Percentiles rank a stretch among this genome's conserved stretches.
phyloP scores from a whole-genome alignment of 2,329 filamentous ascomycete species.

The Chaetomiaceae sp. region DNA sequence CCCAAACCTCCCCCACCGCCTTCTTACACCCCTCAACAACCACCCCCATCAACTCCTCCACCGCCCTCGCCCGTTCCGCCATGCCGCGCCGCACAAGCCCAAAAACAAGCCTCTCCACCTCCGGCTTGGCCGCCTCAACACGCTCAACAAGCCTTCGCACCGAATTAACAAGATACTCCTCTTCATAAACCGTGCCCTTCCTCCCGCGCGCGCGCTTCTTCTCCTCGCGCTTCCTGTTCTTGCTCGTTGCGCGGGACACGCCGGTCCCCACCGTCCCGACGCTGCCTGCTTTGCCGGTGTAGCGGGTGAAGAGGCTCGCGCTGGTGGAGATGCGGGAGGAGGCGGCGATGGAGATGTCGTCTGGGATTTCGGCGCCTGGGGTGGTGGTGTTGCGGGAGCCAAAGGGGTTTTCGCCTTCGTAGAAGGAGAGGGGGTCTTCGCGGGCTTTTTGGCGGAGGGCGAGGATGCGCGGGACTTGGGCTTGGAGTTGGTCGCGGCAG shows the following conservation, averaged over 20 bases:
- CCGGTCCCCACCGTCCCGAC: slow-evolving; percentile 54
- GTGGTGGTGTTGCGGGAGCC: slow-evolving; percentile 32
- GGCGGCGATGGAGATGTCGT: slow-evolving; percentile 87
- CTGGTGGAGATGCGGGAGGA: slow-evolving; percentile 69
- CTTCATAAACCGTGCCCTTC: slow-evolving; percentile 96
- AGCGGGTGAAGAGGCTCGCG: slow-evolving; percentile 66
- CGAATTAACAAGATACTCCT: slow-evolving; percentile 91
- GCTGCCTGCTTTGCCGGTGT: slow-evolving; percentile 24
- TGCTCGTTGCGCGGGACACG: slow-evolving; percentile 73
- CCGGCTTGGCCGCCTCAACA: slow-evolving; percentile 65
- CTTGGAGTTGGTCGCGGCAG: slow-evolving; percentile 77
- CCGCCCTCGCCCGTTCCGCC: slow-evolving; percentile 77
- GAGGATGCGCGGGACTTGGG: slow-evolving; percentile 78
- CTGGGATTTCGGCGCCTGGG: slow-evolving; percentile 67
- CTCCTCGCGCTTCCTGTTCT: slow-evolving; percentile 86
- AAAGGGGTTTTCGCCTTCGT: slow-evolving; percentile 63
- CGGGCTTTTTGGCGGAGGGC: slow-evolving; percentile 78
- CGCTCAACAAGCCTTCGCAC: slow-evolving; percentile 78
- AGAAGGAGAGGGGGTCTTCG: slow-evolving; percentile 83
- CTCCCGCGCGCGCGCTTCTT: slow-evolving; percentile 91
- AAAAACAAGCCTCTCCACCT: slow-evolving; percentile 69
- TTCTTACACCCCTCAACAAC: slow-evolving; percentile 65
- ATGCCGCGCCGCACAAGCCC: slow-evolving; percentile 75
- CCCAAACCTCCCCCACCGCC: slow-evolving; percentile 65
- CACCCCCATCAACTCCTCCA: slow-evolving; percentile 69